phyloP scores from a whole-genome alignment of 441 rosid genomes.

The Euphorbia schlechtendalii region DNA sequence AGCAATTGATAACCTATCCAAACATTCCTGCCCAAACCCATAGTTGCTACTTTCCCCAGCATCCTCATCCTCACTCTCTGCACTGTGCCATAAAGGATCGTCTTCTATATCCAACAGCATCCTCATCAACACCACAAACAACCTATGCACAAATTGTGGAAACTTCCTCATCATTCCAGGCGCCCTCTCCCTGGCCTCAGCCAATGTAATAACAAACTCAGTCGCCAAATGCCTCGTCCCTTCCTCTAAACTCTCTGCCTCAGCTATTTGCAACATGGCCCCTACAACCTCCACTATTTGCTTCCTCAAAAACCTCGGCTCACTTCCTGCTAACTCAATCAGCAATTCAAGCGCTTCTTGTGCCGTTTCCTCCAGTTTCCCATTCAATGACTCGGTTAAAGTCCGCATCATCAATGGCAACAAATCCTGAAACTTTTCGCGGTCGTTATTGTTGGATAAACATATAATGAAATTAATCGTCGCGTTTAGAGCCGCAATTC shows the following conservation, averaged over 20 bases:
- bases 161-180: conserved; percentile 98
- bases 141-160: conserved; percentile 81
- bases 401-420: conserved; percentile 83
- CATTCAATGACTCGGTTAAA: conserved; percentile 72
- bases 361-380: conserved; percentile 71
- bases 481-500: conserved; percentile 81
- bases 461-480: conserved; percentile 77
- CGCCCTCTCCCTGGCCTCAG: conserved; percentile 93
- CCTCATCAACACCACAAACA: conserved; percentile 78
- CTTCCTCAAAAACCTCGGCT: conserved; percentile 76
- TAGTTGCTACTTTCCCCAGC: conserved; percentile 91
- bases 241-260: conserved; percentile 87
- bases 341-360: conserved; percentile 86
- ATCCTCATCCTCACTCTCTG: conserved; percentile 89
- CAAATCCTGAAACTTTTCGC: conserved; percentile 83
- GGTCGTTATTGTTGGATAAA: conserved; percentile 45
- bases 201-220: conserved; percentile 85
- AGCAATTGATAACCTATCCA: conserved; percentile 86
- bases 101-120: conserved; percentile 91
- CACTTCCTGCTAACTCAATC: conserved; percentile 87
- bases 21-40: conserved; percentile 92
- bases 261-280: conserved; percentile 90
- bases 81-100: conserved; percentile 85
- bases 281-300: conserved; percentile 76
- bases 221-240: conserved; percentile 78